Conservation (phyloP, 768 basidiomycete species). For the Erythrobasidium yunnanense region DNA sequence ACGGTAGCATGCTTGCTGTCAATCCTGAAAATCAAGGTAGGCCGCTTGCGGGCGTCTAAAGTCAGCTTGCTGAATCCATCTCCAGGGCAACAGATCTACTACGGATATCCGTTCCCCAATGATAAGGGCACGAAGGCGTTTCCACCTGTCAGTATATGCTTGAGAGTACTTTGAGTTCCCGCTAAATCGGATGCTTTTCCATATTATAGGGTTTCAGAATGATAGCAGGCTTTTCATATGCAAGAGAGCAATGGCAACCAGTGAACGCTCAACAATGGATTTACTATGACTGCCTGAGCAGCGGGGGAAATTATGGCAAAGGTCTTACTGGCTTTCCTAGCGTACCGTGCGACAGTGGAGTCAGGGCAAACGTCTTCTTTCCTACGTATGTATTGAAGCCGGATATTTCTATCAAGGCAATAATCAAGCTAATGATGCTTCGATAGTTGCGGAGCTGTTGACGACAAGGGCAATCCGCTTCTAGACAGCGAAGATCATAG, state of each 20-base stretch:
- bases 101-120: neutral
- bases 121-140: neutral
- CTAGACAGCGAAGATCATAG: neutral
- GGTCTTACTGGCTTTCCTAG: neutral
- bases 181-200: neutral
- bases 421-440: neutral
- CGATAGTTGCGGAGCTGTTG: neutral
- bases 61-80: neutral
- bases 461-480: neutral
- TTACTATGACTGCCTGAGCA: neutral
- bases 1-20: neutral
- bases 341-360: neutral
- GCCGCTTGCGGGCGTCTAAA: neutral
- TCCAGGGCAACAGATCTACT: neutral
- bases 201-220: neutral
- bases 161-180: neutral
- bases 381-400: neutral
- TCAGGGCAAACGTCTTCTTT: neutral
- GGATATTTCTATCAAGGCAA: too few relatives aligned
- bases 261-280: neutral
- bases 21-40: neutral
- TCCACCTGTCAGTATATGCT: neutral
- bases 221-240: neutral
- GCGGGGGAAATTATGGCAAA: neutral
- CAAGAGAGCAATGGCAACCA: neutral